Base-by-base conservation (phyloP, 371 early-diverging fungal species). In the Apophysomyces elegans region DNA sequence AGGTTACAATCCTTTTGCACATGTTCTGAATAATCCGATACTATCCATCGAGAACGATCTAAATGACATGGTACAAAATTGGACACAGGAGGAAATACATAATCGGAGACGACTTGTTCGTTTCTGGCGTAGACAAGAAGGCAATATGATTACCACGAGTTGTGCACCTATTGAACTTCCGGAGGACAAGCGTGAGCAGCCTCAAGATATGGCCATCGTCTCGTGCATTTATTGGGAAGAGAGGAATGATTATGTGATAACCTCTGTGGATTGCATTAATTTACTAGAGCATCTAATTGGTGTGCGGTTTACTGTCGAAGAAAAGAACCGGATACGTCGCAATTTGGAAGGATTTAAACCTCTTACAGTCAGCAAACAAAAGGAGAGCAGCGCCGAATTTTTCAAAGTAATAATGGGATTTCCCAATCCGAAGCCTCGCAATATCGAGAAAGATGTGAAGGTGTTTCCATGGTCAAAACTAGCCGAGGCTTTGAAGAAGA, bases 371-470 rank as follows among this genome's bases (percentile, higher is more conserved):
- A 86, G 89, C 71, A 92, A 92, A 68, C 77, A 83, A 62, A 86
- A 87, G 67, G 73, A 82, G 14, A 87, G 90, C 36, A 86, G 85
- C 35, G 84, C 87, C 11, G 89, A 86, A 35, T 90, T 91, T 64
- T 92, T 90, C 77, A 88, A 88, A 74, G 68, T 88, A 60, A 88
- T 92, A 72, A 92, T 92, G 93, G 77, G 83, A 9, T 92, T 90
- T 69, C 86, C 89, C 0, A 88, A 89, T 68, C 92, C 93, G 36
- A 91, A 90, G 77, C 93, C 93, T 8, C 73, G 93, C 21, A 91
- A 91, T 69, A 91, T 91, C 61, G 92, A 91, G 72, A 92, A 92
- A 72, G 91, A 91, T 62, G 88, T 92, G 77, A 91, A 91, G 68
- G 91, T 92, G 4, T 92, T 90, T 74, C 85, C 84, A 9, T 92